Evolutionary conservation across 805 yeast genomes (phyloP), one percentile per base, ranked within the genome.

Genomic region (Saccharomycopsis synnaedendra): DNA sequence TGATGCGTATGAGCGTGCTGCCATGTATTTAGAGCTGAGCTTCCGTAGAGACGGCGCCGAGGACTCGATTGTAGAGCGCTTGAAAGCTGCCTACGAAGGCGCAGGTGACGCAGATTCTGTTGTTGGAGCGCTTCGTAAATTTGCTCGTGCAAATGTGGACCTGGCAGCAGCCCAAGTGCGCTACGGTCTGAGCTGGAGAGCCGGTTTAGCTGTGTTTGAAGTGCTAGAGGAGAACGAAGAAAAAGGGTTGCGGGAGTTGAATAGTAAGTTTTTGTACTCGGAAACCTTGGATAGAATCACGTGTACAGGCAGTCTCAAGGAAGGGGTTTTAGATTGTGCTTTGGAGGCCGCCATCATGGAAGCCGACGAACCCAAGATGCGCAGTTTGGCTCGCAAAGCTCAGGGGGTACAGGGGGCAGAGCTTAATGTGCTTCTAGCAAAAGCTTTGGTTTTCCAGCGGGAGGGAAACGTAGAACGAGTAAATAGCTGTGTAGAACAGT

Each of bases 51-150:
- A 45, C 32, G 32, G n/a, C 10, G 37, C 32, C 30, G 67, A n/a
- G 8, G 46, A 46, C 7, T 11, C 11, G 8, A 50, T 65, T 57
- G 71, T 70, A 28, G 60, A 67, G 1, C 70, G 79, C 4, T 63
- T 93, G n/a, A 87, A 86, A 56, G 72, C 74, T 31, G 84, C 89
- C 68, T 93, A 93, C 61, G 82, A 95, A 5, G 82, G 78, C 49
- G 77, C 93, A 43, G 90, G 87, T 56, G 98, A 94, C 58, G 72
- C 81, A 36, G 99, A 93, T 66, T 80, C 96, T 0, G 69, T 93
- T 33, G 89, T 85, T 59, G 99, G 98, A 28, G 78, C 86, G 4
- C 65, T 89, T 48, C 79, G 85, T 50, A 73, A 73, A 51, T 82
- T 85, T 55, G 78, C 95, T 0, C 74, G 82, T 0, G 75, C 78